Base-by-base conservation (phyloP, 768 basidiomycete species). In the Lactarius vividus region DNA sequence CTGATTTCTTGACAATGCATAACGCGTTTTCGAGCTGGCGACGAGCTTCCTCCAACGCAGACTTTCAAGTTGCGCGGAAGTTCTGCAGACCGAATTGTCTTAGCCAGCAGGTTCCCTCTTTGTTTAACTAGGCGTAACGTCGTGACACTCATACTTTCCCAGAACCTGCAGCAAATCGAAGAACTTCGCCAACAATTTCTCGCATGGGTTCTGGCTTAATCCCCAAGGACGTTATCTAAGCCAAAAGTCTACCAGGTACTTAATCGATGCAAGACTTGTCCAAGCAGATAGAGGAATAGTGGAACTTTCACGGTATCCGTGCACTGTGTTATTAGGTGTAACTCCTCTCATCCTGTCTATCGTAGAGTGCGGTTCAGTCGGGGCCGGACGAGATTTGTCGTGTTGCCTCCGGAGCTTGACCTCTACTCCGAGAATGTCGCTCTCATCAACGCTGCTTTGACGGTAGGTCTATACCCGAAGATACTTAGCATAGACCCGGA, bases 91-190 rank as follows among this genome's bases (percentile, higher is more conserved):
- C 77, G 56, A 91, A 91, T 73, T 96, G 85, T 70, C 79, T 96
- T 40, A 94, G 91, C 69, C 86, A 94, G 70, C 93, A 94, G 80
- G 88, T 88, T 56, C 75, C 23, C 16, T 6, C 10, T 20, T 67
- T 16, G 33, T 28, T 23, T 42, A 23, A 33, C 10, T 23, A 8
- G 29, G 40, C 28, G 15, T 33, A 18, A 31, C 23, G 18, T 3
- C 33, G 8, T 56, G 20, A 59, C 31, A 57, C 67, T 35, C 64
- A 57, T 37, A 35, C 57, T 55, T 23, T 54, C 65, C 8, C 73
- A 94, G 88, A 98, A 94, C 73, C 79, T 99, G 58, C 88, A 94
- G 77, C 94, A 97, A 76, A 96, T 99, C 35, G 96, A 98, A 75
- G 96, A 98, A 73, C 82, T 98, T 40, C 87, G 96, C 33, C 94